Base-by-base conservation (phyloP, 495 filamentous ascomycete species). In the Penicillium robsamsonii region DNA sequence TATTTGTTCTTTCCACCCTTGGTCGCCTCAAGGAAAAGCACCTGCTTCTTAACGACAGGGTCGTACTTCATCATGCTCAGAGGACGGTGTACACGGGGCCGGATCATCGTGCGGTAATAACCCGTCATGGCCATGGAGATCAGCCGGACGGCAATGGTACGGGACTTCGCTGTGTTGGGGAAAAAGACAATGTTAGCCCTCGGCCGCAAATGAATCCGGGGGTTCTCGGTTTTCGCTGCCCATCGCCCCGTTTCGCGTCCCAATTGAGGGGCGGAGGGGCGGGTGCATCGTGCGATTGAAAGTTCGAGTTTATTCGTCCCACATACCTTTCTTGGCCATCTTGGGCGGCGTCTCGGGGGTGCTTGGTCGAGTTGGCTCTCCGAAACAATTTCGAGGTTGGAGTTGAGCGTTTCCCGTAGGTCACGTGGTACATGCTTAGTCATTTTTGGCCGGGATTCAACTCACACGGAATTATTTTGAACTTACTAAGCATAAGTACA, bases 31-130 rank as follows among this genome's bases (percentile, higher is more conserved):
- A 96, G 81, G 74, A 97, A 97, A 4, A 97, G 81, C 42, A 97
- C 92, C 76, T 92, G 84, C 77, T 91, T 92, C 91, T 74, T 90
- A 89, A 96, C 89, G 64, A 99, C 89, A 55, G 95, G 95, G 75
- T 99, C 95, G 72, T 99, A 97, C 77, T 99, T 99, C 60, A 97
- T 80, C 92, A 97, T 96, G 75, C 89, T 93, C 72, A 97, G 81
- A 37, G 95, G 94, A 38, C 86, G 78, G 55, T 92, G 80, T 24
- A 80, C 77, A 48, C 95, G 87, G 15, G 92, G 92, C 30, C 95
- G 88, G 51, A 88, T 80, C 70, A 92, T 81, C 52, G 90, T 95
- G 71, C 90, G 90, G 79, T 91, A 99, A 80, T 88, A 99, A 64
- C 95, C 95, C 13, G 95, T 99, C 85, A 96, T 86, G 58, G 95